Conservation (phyloP, 2,329 filamentous ascomycete genomes). For the Nannizzia gypsea region DNA sequence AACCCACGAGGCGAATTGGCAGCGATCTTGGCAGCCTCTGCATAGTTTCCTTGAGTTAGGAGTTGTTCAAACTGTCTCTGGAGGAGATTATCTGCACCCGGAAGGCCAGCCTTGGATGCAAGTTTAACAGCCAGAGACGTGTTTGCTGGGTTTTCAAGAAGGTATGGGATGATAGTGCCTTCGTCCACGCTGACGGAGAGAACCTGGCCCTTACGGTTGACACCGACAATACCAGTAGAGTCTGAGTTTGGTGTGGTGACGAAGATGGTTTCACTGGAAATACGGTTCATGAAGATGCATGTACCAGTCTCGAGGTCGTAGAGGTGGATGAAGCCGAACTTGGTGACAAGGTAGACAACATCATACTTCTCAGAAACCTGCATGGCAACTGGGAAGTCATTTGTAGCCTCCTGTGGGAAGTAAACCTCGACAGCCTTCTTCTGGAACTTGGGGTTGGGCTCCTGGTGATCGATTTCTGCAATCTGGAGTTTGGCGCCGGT, state of each 20-base stretch:
- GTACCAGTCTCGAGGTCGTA: constrained; percentile 94
- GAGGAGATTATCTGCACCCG: constrained; percentile 88
- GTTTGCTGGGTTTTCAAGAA: constrained; percentile 93
- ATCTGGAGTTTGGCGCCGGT: constrained; percentile 92
- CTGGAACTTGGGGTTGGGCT: constrained; percentile 74
- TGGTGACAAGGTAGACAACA: constrained; percentile 92
- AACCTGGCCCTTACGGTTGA: constrained; percentile 96
- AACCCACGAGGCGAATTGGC: constrained; percentile 95
- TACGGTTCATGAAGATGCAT: constrained; percentile 99
- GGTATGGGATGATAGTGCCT: constrained; percentile 78
- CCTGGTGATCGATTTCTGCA: constrained; percentile 89
- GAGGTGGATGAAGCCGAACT: constrained; percentile 97
- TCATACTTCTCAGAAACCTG: constrained; percentile 96
- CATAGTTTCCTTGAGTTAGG: constrained; percentile 65
- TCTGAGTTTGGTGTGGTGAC: constrained; percentile 75
- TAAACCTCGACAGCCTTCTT: constrained; percentile 98
- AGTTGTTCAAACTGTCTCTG: constrained; percentile 85
- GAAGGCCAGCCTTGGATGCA: constrained; percentile 82
- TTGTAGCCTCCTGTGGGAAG: constrained; percentile 88
- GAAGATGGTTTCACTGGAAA: constrained; percentile 98
- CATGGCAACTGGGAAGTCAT: constrained; percentile 96
- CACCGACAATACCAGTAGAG: constrained; percentile 78
- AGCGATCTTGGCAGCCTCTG: constrained; percentile 86
- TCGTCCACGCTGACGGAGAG: constrained; percentile 91
- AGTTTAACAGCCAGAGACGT: constrained; percentile 89